Evolutionary conservation across 2,329 filamentous ascomycete genomes (phyloP), one percentile per base, ranked within the genome.

Genomic region (Xylaria hypoxylon): DNA sequence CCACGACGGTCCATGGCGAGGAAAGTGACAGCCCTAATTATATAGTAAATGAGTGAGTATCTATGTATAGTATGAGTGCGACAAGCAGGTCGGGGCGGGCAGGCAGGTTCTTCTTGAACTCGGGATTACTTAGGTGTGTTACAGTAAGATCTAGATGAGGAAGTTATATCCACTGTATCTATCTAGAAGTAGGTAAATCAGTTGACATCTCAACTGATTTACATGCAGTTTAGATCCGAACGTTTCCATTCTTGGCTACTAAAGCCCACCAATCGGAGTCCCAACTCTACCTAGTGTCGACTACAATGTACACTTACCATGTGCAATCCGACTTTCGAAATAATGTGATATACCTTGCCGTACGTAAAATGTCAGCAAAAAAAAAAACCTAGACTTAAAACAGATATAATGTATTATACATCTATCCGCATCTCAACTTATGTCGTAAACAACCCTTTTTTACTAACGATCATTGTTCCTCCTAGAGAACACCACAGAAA

Each of bases 261-360:
- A 48, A 33, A 44, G 11, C 24, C 19, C 28, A 45, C 55, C 42
- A 58, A 47, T 58, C 26, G 55, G 55, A 58, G 26, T n/a, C 55
- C 17, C 47, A 58, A n/a, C 55, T 44, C 42, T 7, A 47, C 5
- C 15, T 24, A 28, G n/a, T n/a, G n/a, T n/a, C n/a, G n/a, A n/a
- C n/a, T n/a, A n/a, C n/a, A n/a, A n/a, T n/a, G n/a, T n/a, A n/a
- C n/a, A n/a, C n/a, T n/a, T n/a, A n/a, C n/a, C n/a, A n/a, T n/a
- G n/a, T n/a, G n/a, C n/a, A n/a, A n/a, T n/a, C n/a, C n/a, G n/a
- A n/a, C n/a, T n/a, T n/a, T n/a, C n/a, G n/a, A n/a, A n/a, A n/a
- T n/a, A n/a, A n/a, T n/a, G n/a, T n/a, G n/a, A n/a, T n/a, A n/a
- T n/a, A n/a, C n/a, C n/a, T n/a, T n/a, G n/a, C n/a, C n/a, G n/a